Percentiles rank a stretch among this genome's conserved stretches.
Conservation (phyloP, 371 early-diverging fungal species). For the Mortierella sp. region DNA sequence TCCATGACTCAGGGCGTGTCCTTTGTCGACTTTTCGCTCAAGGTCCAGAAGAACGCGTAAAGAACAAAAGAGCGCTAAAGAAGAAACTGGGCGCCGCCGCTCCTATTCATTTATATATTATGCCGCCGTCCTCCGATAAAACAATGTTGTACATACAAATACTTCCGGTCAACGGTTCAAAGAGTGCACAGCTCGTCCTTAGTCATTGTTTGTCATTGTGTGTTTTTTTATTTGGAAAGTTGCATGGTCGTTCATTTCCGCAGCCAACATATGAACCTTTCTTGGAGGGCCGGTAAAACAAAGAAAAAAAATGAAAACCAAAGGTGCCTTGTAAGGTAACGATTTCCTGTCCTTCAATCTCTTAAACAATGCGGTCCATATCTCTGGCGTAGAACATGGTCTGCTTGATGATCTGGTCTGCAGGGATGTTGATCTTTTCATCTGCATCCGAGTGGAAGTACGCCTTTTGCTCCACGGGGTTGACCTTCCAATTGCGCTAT, state of each 20-base stretch:
- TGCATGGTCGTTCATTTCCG: neutral
- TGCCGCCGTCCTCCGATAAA: neutral
- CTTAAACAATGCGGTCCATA: conserved; percentile 94
- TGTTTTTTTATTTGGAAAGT: neutral
- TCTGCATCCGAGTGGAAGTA: conserved; percentile 80
- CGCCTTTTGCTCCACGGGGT: conserved; percentile 82
- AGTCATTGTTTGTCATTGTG: neutral
- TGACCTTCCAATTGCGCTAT: conserved; percentile 89
- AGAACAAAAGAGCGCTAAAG: neutral
- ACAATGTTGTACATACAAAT: neutral
- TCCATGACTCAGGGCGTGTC: conserved; percentile 95
- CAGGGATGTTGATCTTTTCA: conserved; percentile 80
- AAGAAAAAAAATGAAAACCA: neutral
- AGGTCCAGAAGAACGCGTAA: conserved; percentile 70
- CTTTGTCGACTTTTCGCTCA: conserved; percentile 96
- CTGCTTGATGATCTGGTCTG: conserved; percentile 86
- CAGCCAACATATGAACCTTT: neutral
- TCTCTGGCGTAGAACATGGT: conserved; percentile 92
- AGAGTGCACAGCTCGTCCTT: neutral
- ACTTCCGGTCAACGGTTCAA: neutral
- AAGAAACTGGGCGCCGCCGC: neutral
- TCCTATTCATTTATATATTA: neutral
- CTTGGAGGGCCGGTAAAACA: neutral
- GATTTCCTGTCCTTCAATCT: conserved; percentile 40
- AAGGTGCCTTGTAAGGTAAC: neutral